Base-by-base conservation (phyloP, 2,329 filamentous ascomycete species). In the Neoascochyta sp. region DNA sequence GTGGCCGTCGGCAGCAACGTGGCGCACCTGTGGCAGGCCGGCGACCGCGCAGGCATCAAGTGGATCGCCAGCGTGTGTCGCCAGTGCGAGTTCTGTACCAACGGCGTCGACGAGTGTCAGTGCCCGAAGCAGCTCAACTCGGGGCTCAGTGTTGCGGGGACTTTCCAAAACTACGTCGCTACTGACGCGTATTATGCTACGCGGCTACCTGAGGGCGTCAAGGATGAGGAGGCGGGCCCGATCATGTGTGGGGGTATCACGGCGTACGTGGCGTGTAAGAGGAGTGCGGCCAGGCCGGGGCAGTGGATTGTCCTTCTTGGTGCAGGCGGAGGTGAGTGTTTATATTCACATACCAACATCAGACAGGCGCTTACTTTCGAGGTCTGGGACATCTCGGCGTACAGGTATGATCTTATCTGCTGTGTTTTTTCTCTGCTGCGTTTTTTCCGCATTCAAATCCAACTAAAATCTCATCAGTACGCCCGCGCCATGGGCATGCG, bases 21-120 rank as follows among this genome's bases (percentile, higher is more conserved):
- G 41, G 68, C 74, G 9, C 83, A 90, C 50, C 67, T 92, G 39
- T 56, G 53, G 52, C 69, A 87, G 25, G 16, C 45, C 1, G 74
- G 75, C 4, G 70, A 78, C 39, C 60, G 74, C 14, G 74, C 66
- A 2, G 74, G 74, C 5, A 54, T 66, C 34, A 65, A 70, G 73
- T 34, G 27, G 32, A 34, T 34, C 9, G 19, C 94, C 63, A 83
- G 85, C 43, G 80, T 83, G 21, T 95, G 89, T 65, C 71, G 92
- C 37, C 65, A 71, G 43, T 95, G 89, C 69, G 73, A 78, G 47
- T 93, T 85, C 73, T 95, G 89, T 70, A 79, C 66, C 50, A 64
- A 82, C 57, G 74, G 79, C 3, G 68, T 68, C 14, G 56, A 52
- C 20, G 67, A 70, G 52, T 69, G 63, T 13, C 32, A 64, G 41